phyloP scores from a whole-genome alignment of 2,329 filamentous ascomycete genomes.

The Aspergillus awamori region DNA sequence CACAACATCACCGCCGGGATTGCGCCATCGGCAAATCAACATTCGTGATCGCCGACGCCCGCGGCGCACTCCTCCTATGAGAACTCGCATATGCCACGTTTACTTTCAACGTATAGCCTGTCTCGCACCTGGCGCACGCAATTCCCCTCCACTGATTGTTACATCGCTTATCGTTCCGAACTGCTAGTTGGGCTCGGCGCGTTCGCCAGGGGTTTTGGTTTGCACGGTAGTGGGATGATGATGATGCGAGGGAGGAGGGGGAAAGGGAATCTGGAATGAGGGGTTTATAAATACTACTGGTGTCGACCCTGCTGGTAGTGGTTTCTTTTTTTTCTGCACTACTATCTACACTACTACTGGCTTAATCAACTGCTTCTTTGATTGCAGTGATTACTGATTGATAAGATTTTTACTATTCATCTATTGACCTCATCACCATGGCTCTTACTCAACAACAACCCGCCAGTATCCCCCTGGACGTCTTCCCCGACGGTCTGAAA shows the following conservation, averaged over 20 bases:
- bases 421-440: background rate
- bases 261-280: background rate
- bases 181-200: background rate
- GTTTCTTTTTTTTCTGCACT: background rate
- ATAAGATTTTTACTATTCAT: background rate
- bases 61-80: background rate
- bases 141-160: constrained; percentile 7
- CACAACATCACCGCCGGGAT: constrained; percentile 4
- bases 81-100: background rate
- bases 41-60: constrained; percentile 6
- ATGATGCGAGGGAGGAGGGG: background rate
- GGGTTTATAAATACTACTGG: background rate
- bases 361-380: no score
- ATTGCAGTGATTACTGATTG: background rate
- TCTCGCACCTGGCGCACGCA: background rate
- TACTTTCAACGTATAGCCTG: background rate
- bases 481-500: constrained; percentile 68
- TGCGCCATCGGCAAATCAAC: constrained; percentile 7
- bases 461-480: constrained; percentile 43
- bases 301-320: background rate
- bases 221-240: background rate
- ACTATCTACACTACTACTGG: background rate
- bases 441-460: constrained; percentile 46
- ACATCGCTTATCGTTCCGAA: background rate
- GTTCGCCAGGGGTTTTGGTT: background rate